Evolutionary conservation across 2,329 filamentous ascomycete genomes (phyloP).

Genomic region (Venturia nashicola): DNA sequence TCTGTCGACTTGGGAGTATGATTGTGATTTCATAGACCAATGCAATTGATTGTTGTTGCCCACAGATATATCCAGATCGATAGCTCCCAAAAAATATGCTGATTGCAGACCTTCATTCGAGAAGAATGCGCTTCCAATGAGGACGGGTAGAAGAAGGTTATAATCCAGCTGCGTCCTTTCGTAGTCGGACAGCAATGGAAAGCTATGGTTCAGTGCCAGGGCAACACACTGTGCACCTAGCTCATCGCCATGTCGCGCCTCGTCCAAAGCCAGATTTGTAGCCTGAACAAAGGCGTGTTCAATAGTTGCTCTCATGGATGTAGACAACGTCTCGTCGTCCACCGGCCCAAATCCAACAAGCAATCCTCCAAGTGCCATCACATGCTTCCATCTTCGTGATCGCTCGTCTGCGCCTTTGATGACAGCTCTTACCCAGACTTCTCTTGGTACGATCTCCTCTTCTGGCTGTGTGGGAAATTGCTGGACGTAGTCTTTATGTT

Average conservation of each 20-base stretch:
- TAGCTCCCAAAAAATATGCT: constrained; percentile 59
- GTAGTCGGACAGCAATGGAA: constrained; percentile 54
- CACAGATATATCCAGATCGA: constrained; percentile 55
- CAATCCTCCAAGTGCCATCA: constrained; percentile 67
- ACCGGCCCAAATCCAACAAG: constrained; percentile 62
- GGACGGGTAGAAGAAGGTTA: constrained; percentile 54
- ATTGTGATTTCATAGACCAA: constrained; percentile 52
- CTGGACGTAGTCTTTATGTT: not conserved
- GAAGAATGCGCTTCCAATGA: constrained; percentile 56
- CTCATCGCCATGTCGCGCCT: constrained; percentile 40
- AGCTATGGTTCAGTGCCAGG: constrained; percentile 64
- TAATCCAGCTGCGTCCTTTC: constrained; percentile 51
- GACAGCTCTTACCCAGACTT: constrained; percentile 47
- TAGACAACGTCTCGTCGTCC: constrained; percentile 46
- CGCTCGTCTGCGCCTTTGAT: constrained; percentile 48
- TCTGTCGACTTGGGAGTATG: constrained; percentile 45
- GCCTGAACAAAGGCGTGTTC: constrained; percentile 64
- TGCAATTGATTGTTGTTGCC: constrained; percentile 41
- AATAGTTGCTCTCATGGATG: constrained; percentile 49
- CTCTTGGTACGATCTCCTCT: constrained; percentile 30
- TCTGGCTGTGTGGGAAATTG: constrained; percentile 10
- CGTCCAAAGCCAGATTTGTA: constrained; percentile 58
- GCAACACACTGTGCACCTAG: constrained; percentile 40
- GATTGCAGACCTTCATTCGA: constrained; percentile 62
- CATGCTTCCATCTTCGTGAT: constrained; percentile 66